phyloP scores from a whole-genome alignment of 768 basidiomycete genomes.

The Suillus weaverae region DNA sequence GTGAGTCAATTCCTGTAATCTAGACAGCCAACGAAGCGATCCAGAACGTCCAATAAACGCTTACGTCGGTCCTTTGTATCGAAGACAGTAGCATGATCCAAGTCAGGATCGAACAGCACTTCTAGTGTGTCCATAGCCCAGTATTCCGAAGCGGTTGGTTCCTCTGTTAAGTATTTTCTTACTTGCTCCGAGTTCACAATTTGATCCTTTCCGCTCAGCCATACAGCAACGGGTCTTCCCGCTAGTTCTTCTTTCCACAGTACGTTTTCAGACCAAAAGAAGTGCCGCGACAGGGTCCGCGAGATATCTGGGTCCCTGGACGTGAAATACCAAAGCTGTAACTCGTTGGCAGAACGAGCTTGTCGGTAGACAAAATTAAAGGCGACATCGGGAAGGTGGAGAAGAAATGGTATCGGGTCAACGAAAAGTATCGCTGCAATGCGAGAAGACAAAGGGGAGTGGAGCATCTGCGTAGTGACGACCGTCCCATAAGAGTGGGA shows the following conservation, averaged over 20 bases:
- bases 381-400: slow-evolving; percentile 62
- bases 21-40: slow-evolving; percentile 25
- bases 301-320: slow-evolving; percentile 64
- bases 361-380: slow-evolving; percentile 65
- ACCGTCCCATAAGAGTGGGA: slow-evolving; percentile 68
- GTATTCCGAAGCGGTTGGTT: slow-evolving; percentile 15
- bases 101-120: slow-evolving; percentile 37
- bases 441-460: slow-evolving; percentile 32
- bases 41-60: slow-evolving; percentile 33
- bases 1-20: slow-evolving; percentile 8
- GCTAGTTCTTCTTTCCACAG: slow-evolving; percentile 59
- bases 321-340: slow-evolving; percentile 70
- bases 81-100: slow-evolving; percentile 46
- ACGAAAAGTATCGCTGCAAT: slow-evolving; percentile 51
- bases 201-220: slow-evolving; percentile 42
- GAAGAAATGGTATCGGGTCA: slow-evolving; percentile 65
- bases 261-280: slow-evolving; percentile 66
- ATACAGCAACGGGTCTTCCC: slow-evolving; percentile 33
- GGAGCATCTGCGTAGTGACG: slow-evolving; percentile 54
- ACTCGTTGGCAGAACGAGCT: slow-evolving; percentile 54
- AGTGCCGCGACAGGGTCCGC: slow-evolving; percentile 55
- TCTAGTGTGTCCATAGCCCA: slow-evolving; percentile 36
- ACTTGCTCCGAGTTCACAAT: slow-evolving; percentile 42
- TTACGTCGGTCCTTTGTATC: slow-evolving; percentile 27
- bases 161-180: slow-evolving; percentile 40